Evolutionary conservation across 108 stramenopile species (phyloP), one percentile per base, ranked within the genome.

Genomic region (Halocafeteria seosinensis): DNA sequence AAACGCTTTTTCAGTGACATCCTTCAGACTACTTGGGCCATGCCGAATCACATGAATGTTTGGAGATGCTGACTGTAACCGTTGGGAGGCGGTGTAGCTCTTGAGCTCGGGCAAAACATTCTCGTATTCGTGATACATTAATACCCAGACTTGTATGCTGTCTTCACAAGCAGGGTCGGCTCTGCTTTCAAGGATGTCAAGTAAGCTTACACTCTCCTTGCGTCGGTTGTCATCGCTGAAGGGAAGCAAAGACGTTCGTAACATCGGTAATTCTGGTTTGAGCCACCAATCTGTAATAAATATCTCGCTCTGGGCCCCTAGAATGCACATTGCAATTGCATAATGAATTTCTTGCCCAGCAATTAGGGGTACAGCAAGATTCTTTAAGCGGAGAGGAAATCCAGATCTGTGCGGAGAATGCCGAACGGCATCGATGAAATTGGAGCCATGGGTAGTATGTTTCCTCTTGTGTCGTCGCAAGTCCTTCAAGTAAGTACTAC

Each of bases 1-100:
- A 67, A 0, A 65, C 53, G 55, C 42, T 34, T 31, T n/a, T 53
- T 26, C 50, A 51, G 50, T 65, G 50, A 23, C 11, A n/a, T 25
- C 34, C 33, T 34, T 34, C 59, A 12, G 34, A 53, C 35, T 65
- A 57, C 50, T 59, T 12, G 34, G 64, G 64, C n/a, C n/a, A 0
- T 65, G 64, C 31, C 64, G 64, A 11, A 65, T 9, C 35, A 65
- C 64, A 6, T 25, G 17, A 23, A 65, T 59, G 27, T 53, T 26
- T 5, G 13, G 42, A n/a, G 42, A 47, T 47, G 42, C 42, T 17
- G 42, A n/a, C 17, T 47, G 42, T n/a, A n/a, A 47, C 42, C 17
- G 17, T 21, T n/a, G 42, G 42, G n/a, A 47, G 42, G 42, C 42
- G 42, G 42, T n/a, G n/a, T 47, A 21, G 42, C 42, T 47, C 42